phyloP scores from a whole-genome alignment of 2,329 filamentous ascomycete genomes.

The Immersiporthe knoxdaviesiana region DNA sequence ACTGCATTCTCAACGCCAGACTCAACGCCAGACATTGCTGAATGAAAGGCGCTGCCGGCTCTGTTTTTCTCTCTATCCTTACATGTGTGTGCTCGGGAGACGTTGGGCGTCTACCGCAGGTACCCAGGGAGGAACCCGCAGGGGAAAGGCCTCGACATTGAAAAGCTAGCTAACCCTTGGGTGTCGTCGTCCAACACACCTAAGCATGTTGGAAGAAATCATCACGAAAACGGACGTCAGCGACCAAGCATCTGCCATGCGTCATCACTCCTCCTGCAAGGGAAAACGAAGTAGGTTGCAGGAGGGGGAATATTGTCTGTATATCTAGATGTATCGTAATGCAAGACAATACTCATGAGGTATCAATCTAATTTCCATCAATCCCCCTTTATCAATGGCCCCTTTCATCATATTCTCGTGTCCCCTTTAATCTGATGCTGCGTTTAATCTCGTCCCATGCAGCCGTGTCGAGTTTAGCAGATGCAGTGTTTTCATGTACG shows the following conservation, averaged over 20 bases:
- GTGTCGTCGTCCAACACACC: background rate
- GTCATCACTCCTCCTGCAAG: background rate
- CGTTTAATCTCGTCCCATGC: background rate
- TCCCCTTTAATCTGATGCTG: background rate
- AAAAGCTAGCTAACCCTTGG: background rate
- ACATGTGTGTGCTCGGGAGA: background rate
- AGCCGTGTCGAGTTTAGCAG: background rate
- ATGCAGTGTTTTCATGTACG: background rate
- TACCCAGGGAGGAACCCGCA: background rate
- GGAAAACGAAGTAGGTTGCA: background rate
- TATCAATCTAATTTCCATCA: conserved; percentile 1
- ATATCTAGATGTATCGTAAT: background rate
- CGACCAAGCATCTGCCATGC: background rate
- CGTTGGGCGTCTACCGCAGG: background rate
- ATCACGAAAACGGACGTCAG: background rate
- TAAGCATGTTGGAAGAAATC: background rate
- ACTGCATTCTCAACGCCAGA: too few relatives aligned
- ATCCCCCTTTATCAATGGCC: background rate
- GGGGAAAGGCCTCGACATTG: background rate
- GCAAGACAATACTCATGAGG: background rate
- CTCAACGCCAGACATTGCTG: background rate
- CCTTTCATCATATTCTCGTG: background rate
- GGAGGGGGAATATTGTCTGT: background rate
- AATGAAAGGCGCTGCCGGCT: background rate
- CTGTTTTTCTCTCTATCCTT: background rate